Conservation (phyloP, 1,284 basidiomycete species). For the Leccinum pallidistipes region DNA sequence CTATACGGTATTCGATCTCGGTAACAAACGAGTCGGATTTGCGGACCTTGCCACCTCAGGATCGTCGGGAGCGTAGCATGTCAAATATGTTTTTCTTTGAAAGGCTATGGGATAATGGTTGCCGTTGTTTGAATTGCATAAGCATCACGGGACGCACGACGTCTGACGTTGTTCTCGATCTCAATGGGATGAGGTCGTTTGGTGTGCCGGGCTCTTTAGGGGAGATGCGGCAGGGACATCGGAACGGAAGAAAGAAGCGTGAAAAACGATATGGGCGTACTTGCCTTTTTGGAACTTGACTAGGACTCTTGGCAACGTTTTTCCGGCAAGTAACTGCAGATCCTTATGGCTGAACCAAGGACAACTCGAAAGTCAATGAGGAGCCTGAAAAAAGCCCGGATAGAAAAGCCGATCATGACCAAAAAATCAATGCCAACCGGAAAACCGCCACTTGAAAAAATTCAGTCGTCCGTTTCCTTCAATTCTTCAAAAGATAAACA, state of each 20-base stretch:
- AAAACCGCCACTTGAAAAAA: conserved; percentile 2
- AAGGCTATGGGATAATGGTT: no score
- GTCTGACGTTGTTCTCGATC: no score
- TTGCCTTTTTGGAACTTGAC: neutral
- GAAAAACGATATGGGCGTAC: no score
- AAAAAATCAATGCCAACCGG: conserved; percentile 3
- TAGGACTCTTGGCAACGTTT: conserved; percentile 1
- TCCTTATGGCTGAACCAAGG: conserved; percentile 23
- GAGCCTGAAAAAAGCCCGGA: conserved; percentile 26
- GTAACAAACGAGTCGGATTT: neutral
- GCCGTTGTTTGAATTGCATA: no score
- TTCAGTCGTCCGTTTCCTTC: conserved; percentile 4
- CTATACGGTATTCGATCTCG: neutral
- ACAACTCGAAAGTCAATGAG: conserved; percentile 18
- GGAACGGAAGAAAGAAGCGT: no score
- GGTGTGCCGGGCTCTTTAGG: no score
- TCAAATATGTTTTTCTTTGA: no score
- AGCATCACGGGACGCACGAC: no score
- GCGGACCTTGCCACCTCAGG: neutral
- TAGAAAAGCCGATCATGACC: conserved; percentile 17
- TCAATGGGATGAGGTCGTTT: no score
- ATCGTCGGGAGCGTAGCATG: neutral
- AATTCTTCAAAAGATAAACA: conserved; percentile 23
- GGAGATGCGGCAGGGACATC: no score
- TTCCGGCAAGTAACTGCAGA: neutral